Base-by-base conservation (phyloP, 164 flowering plant species). In the Nelumbo lutea region DNA sequence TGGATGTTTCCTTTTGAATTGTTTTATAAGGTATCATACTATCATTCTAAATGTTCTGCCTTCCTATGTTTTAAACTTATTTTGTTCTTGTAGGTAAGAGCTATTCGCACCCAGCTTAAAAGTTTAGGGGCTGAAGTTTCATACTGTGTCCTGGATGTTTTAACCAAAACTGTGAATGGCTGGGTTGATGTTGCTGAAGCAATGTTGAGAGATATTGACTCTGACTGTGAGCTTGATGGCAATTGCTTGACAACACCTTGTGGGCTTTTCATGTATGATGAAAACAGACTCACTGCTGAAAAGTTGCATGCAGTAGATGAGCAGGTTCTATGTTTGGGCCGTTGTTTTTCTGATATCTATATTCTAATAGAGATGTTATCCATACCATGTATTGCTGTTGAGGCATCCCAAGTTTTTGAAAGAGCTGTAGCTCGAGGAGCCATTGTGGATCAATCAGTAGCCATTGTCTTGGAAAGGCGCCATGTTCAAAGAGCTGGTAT, bases 401-500 rank as follows among this genome's bases (percentile, higher is more conserved):
- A 91, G 79, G 95, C 96, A 53, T 85, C 93, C 42, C 93, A 88
- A 74, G 88, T 81, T 62, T 90, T 93, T 80, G 98, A 93, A 82
- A 91, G 92, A 81, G 95, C 95, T 64, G 87, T 96, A 61, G 83
- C 93, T 71, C 83, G 85, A 62, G 98, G 97, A 47, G 79, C 80
- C 46, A 79, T 96, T 70, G 65, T 74, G 53, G 86, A 89, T 69
- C 87, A 89, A 66, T 77, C 94, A 72, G 82, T 90, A 27, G 96
- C 90, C 50, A 67, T 88, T 82, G 96, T 87, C 62, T 79, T 96
- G 86, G 97, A 96, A 79, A 86, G 89, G 69, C 89, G 99, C 61
- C 85, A 75, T 70, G 76, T 86, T 69, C 87, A 83, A 55, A 83
- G 85, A 64, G 72, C 81, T 48, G 81, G 73, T 69, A 78, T 59